These are phyloP conservation scores for Earliella scabrosa DNA, from an alignment of 1,284 basidiomycete species.

Conservation along the genomic window DNA sequence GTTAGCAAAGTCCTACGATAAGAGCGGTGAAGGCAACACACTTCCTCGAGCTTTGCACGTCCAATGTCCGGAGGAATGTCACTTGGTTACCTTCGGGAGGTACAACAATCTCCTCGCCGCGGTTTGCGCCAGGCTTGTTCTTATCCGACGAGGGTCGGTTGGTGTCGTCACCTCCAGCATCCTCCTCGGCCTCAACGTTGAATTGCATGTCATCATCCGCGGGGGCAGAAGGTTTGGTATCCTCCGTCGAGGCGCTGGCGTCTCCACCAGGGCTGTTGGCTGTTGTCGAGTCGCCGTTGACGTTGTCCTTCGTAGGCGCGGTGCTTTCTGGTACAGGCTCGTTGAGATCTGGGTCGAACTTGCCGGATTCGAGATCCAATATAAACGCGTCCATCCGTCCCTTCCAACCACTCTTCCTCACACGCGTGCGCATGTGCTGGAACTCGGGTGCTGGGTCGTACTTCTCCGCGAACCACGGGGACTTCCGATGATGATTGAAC, in stretches of 20 bases:
- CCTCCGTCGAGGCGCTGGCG: constrained; percentile 43
- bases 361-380: constrained; percentile 79
- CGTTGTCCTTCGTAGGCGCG: constrained; percentile 50
- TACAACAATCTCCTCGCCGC: constrained; percentile 78
- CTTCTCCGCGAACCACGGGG: constrained; percentile 94
- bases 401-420: constrained; percentile 83
- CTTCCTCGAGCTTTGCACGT: constrained; percentile 86
- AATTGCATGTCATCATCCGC: constrained; percentile 51
- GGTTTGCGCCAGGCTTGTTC: constrained; percentile 63
- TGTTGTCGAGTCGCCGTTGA: constrained; percentile 33
- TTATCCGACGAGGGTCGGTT: constrained; percentile 47
- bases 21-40: constrained; percentile 40
- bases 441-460: constrained; percentile 81
- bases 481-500: constrained; percentile 90
- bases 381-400: constrained; percentile 75
- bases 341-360: constrained; percentile 76
- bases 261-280: constrained; percentile 37
- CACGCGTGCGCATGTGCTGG: constrained; percentile 69
- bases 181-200: constrained; percentile 72
- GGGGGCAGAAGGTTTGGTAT: constrained; percentile 35
- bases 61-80: constrained; percentile 90
- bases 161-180: constrained; percentile 61
- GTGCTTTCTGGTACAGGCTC: constrained; percentile 54
- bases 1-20: constrained; percentile 10
- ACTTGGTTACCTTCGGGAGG: constrained; percentile 85